Base-by-base conservation (phyloP, 495 filamentous ascomycete species). In the Cercophora scortea region DNA sequence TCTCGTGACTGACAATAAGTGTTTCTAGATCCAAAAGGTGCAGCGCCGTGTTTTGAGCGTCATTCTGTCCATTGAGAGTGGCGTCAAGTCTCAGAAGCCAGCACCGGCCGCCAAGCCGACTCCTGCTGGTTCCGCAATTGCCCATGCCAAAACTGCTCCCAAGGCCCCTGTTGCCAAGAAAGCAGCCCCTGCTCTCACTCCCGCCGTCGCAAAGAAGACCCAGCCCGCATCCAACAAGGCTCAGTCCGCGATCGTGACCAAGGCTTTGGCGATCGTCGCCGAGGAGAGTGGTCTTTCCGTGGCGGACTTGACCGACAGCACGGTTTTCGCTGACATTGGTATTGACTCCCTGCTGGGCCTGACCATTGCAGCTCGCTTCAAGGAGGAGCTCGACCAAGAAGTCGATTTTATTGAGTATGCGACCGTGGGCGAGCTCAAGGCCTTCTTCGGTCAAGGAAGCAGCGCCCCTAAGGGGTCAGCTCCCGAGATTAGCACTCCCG, bases 231-330 rank as follows among this genome's bases (percentile, higher is more conserved):
- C 25, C 25, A 25, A 5, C 25, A 25, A 25, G 25, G 25, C 25
- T 25, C 25, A 25, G 25, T 25, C 25, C 25, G 25, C 25, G 25
- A 25, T 25, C 25, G 25, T 25, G 25, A 25, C 25, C 25, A 25
- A 25, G 25, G 25, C 25, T 25, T 5, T 25, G 25, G 25, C 25
- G 25, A 25, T 25, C 25, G 17, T 49, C 13, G 19, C 47, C 6
- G 47, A 49, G 17, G 47, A 49, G 47, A 49, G 33, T 15, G 47
- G 47, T 39, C 16, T 49, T 15, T 16, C 47, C 34, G 17, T 49
- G 8, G 33, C 33, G 8, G 47, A 39, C 12, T n/a, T 49, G 34
- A 49, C 16, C 12, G 16, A 18, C 35, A 19, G 19, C 13, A 32
- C 36, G 8, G 17, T 8, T 16, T 49, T 49, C 17, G 36, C 36